Percentiles rank a stretch among this genome's conserved stretches.
Evolutionary conservation across 306 rosid species (phyloP).

Genomic region (Inga laurina): DNA sequence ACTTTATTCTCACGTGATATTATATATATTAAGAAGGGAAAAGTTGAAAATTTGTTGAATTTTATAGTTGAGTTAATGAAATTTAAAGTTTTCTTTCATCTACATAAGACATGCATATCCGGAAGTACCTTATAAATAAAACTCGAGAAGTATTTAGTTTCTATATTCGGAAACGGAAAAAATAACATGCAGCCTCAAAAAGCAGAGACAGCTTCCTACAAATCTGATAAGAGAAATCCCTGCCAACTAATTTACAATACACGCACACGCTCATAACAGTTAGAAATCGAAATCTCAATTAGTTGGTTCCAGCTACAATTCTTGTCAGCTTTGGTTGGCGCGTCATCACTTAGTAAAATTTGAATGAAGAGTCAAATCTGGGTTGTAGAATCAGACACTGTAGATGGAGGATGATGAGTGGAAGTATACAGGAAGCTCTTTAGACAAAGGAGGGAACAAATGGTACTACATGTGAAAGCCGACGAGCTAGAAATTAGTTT

Average conservation of each 20-base stretch:
- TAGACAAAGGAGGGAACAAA: neutral
- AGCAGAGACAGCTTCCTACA: neutral
- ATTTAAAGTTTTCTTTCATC: too few relatives aligned
- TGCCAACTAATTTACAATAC: neutral
- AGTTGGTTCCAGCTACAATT: neutral
- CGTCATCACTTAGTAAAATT: too few relatives aligned
- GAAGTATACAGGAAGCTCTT: neutral
- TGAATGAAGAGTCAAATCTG: neutral
- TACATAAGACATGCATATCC: too few relatives aligned
- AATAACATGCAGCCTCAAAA: too few relatives aligned
- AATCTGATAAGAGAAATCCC: neutral
- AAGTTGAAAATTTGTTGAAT: too few relatives aligned
- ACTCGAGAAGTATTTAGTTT: too few relatives aligned
- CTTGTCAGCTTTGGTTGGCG: too few relatives aligned
- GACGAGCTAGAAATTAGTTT: neutral
- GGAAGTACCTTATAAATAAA: too few relatives aligned
- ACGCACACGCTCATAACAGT: neutral
- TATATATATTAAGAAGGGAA: too few relatives aligned
- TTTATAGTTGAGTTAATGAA: too few relatives aligned
- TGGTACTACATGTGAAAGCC: neutral
- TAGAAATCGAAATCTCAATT: neutral
- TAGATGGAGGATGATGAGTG: neutral
- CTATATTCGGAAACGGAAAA: too few relatives aligned
- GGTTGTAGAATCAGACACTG: neutral
- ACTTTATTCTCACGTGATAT: too few relatives aligned